Conservation (phyloP, 2,329 filamentous ascomycete species). For the Thielaviopsis populi region DNA sequence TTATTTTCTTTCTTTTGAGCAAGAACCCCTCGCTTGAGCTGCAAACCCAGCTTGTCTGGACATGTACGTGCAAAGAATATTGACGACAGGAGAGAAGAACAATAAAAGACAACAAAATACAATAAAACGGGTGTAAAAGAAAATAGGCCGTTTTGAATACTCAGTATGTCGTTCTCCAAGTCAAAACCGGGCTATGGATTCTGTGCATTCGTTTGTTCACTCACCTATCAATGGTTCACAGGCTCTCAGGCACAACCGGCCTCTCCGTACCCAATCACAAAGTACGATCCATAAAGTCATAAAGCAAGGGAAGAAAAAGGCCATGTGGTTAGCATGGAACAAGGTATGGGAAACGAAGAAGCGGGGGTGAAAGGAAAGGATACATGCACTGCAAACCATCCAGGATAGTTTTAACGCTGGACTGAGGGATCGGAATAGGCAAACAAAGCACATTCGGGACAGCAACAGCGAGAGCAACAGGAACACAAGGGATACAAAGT, state of each 20-base stretch:
- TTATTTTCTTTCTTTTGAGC: not conserved
- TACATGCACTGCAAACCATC: not conserved
- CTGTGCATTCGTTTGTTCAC: not conserved
- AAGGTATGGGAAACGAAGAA: not conserved
- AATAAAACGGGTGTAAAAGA: too few species aligned
- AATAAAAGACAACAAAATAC: not conserved
- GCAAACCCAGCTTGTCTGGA: not conserved
- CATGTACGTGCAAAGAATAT: not conserved
- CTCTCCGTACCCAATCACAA: constrained; percentile 4
- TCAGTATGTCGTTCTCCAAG: too few species aligned
- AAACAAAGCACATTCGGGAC: too few species aligned
- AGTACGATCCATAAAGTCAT: not conserved
- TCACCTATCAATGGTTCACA: constrained; percentile 7
- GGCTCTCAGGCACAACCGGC: constrained; percentile 4
- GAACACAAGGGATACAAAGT: too few species aligned
- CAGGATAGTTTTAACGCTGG: too few species aligned
- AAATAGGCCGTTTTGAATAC: too few species aligned
- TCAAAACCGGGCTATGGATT: not conserved
- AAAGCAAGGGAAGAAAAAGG: not conserved
- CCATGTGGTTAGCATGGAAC: constrained; percentile 14
- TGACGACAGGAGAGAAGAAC: not conserved
- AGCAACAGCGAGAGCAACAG: too few species aligned
- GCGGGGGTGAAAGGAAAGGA: not conserved
- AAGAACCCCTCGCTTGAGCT: not conserved
- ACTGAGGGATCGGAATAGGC: too few species aligned